Evolutionary conservation across 164 flowering plant species (phyloP).

Genomic region (Hamamelis virginiana): DNA sequence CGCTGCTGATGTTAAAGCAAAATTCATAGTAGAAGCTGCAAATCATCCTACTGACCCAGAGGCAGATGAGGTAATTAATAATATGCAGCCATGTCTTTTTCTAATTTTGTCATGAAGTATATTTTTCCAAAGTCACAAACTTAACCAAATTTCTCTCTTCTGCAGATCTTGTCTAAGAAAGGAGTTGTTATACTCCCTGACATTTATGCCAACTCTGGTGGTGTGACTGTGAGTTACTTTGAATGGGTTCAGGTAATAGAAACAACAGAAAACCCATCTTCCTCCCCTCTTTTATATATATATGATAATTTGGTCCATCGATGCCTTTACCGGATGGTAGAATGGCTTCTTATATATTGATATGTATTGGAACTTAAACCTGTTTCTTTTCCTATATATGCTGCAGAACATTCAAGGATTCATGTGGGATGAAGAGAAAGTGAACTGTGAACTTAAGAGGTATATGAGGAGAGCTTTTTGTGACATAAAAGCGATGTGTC

Average conservation of each 20-base stretch:
- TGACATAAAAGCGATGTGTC: conserved; percentile 88
- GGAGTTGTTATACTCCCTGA: conserved; percentile 74
- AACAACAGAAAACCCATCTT: neutral
- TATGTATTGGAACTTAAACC: no score
- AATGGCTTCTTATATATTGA: no score
- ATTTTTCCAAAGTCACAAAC: neutral
- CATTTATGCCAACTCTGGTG: conserved; percentile 81
- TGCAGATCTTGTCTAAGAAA: conserved; percentile 65
- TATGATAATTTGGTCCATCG: no score
- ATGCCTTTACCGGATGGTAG: no score
- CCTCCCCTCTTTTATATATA: no score
- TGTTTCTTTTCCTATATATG: neutral
- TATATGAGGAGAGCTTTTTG: conserved; percentile 86
- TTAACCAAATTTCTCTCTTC: neutral
- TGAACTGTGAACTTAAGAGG: conserved; percentile 78
- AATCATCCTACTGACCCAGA: conserved; percentile 91
- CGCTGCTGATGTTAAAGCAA: conserved; percentile 52
- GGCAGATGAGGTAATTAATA: conserved; percentile 77
- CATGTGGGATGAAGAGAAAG: conserved; percentile 98
- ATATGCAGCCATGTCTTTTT: neutral
- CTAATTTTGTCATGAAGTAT: neutral
- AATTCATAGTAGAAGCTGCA: conserved; percentile 73
- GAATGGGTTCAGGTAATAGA: conserved; percentile 73
- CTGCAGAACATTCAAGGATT: conserved; percentile 95
- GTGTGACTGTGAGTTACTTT: conserved; percentile 63